phyloP scores from a whole-genome alignment of 495 filamentous ascomycete species.

The Hyaloscypha variabilis region DNA sequence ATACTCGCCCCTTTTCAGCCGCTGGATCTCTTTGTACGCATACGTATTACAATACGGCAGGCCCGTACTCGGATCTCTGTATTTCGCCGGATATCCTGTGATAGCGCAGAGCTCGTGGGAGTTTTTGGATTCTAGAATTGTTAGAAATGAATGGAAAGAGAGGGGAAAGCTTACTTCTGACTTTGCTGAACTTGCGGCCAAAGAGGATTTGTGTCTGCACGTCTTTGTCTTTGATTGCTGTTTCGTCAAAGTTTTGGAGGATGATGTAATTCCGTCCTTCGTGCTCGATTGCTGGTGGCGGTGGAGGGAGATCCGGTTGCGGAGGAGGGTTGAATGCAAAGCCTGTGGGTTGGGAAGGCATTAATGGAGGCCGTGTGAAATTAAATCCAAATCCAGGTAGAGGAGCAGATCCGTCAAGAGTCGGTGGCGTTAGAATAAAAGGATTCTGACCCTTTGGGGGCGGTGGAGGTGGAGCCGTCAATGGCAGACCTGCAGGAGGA shows the following conservation, averaged over 20 bases:
- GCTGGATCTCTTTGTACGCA: constrained; percentile 73
- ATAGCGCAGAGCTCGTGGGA: constrained; percentile 66
- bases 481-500: constrained; percentile 18
- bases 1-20: constrained; percentile 65
- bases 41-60: constrained; percentile 74
- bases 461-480: constrained; percentile 14
- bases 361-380: constrained; percentile 11
- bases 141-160: constrained; percentile 5
- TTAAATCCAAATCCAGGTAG: constrained; percentile 30
- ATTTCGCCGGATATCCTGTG: constrained; percentile 75
- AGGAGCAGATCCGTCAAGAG: constrained; percentile 32
- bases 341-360: constrained; percentile 17
- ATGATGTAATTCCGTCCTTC: constrained; percentile 47
- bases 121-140: constrained; percentile 41
- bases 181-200: constrained; percentile 53
- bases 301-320: constrained; percentile 17
- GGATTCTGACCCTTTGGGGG: constrained; percentile 14
- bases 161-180: constrained; percentile 43
- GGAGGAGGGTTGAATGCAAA: constrained; percentile 14
- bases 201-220: constrained; percentile 58
- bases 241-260: constrained; percentile 57
- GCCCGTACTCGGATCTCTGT: constrained; percentile 75
- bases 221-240: constrained; percentile 54
- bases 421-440: constrained; percentile 30
- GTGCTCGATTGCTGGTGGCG: constrained; percentile 31